These are phyloP conservation scores for Bisporella sp. DNA, from an alignment of 2,329 filamentous ascomycete species.

Conservation along the genomic window DNA sequence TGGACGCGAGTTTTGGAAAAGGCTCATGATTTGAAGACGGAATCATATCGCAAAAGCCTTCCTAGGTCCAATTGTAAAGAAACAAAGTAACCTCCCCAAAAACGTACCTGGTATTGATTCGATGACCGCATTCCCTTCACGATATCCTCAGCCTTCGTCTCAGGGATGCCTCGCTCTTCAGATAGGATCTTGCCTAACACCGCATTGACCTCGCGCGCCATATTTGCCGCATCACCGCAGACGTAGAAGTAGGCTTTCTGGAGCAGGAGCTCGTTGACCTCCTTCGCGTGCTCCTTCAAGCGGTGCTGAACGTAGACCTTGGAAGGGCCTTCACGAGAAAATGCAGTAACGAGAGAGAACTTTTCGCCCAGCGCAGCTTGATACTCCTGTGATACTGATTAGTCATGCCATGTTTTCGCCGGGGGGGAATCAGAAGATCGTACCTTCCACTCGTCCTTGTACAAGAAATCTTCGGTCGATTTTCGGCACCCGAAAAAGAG, in stretches of 20 bases:
- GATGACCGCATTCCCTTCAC: slow-evolving; percentile 94
- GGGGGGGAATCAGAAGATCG: slow-evolving; percentile 27
- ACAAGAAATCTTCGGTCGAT: slow-evolving; percentile 83
- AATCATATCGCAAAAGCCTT: too few species aligned
- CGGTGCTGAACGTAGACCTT: slow-evolving; percentile 98
- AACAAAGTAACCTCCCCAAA: background rate
- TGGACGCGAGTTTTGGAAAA: background rate
- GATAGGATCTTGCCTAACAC: slow-evolving; percentile 83
- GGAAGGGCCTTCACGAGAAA: slow-evolving; percentile 79
- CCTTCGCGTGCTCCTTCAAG: slow-evolving; percentile 72
- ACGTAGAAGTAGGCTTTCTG: slow-evolving; percentile 95
- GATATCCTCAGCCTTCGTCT: slow-evolving; percentile 87
- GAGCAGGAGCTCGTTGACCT: slow-evolving; percentile 80
- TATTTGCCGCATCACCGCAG: slow-evolving; percentile 94
- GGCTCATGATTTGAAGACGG: too few species aligned
- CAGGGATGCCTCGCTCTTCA: slow-evolving; percentile 72
- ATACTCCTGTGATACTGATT: slow-evolving; percentile 55
- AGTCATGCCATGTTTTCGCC: slow-evolving; percentile 11
- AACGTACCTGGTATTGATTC: slow-evolving; percentile 85
- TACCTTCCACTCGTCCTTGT: slow-evolving; percentile 88
- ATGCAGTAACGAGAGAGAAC: slow-evolving; percentile 86
- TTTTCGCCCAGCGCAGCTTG: slow-evolving; percentile 78
- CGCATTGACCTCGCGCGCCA: slow-evolving; percentile 88
- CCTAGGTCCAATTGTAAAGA: background rate
- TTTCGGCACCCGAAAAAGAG: slow-evolving; percentile 96